These are phyloP conservation scores for Posidonia australis DNA, from an alignment of 106 monocot species.

Conservation along the genomic window DNA sequence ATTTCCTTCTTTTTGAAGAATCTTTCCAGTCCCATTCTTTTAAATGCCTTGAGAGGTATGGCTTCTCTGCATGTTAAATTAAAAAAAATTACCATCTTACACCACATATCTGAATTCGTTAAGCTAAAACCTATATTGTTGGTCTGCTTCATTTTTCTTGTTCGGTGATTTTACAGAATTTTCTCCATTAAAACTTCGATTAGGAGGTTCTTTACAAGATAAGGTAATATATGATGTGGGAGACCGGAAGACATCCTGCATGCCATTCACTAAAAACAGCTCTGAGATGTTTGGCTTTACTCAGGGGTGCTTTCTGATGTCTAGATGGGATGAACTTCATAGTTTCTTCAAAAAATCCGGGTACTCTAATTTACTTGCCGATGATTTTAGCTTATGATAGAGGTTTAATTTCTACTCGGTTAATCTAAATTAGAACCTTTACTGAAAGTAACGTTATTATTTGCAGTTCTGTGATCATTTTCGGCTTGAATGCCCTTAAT, in stretches of 20 bases:
- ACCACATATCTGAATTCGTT: background rate
- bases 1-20: slow-evolving; percentile 48
- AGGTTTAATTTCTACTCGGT: background rate
- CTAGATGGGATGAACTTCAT: slow-evolving; percentile 95
- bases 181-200: slow-evolving; percentile 67
- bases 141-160: too few relatives aligned
- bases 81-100: background rate
- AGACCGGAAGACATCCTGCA: slow-evolving; percentile 29
- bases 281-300: slow-evolving; percentile 76
- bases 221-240: slow-evolving; percentile 67
- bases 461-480: slow-evolving; percentile 54
- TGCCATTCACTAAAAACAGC: slow-evolving; percentile 8
- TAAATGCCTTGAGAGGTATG: slow-evolving; percentile 87
- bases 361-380: slow-evolving; percentile 9
- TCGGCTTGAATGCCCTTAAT: slow-evolving; percentile 83
- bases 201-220: slow-evolving; percentile 86
- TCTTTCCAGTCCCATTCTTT: slow-evolving; percentile 59
- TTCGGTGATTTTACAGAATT: slow-evolving; percentile 44
- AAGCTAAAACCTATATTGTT: background rate
- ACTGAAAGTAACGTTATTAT: background rate
- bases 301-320: slow-evolving; percentile 63
- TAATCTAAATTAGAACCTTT: background rate
- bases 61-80: background rate
- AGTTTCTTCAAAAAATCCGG: slow-evolving; percentile 59
- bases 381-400: background rate